These are phyloP conservation scores for Nicotiana rustica DNA, from an alignment of 305 asterid species.

Conservation along the genomic window DNA sequence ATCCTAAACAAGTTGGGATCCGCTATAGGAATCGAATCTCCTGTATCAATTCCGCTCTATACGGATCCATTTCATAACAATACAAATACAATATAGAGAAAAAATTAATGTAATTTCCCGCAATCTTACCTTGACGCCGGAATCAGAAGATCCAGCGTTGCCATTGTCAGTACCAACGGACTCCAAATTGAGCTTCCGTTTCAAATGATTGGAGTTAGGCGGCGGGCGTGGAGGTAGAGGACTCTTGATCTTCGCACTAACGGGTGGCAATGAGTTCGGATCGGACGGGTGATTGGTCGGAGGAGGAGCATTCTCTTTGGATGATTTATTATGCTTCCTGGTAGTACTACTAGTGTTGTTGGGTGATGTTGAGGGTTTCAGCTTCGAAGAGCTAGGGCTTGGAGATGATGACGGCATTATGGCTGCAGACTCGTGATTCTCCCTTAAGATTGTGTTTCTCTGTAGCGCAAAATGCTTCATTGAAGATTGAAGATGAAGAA, in stretches of 20 bases:
- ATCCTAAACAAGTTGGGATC: not conserved
- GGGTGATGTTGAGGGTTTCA: slow-evolving; percentile 42
- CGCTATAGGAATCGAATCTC: not conserved
- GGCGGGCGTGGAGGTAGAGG: slow-evolving; percentile 96
- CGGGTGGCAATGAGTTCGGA: slow-evolving; percentile 44
- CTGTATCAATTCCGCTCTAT: not conserved
- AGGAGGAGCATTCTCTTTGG: slow-evolving; percentile 93
- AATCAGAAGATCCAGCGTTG: slow-evolving; percentile 54
- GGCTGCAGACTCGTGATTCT: slow-evolving; percentile 55
- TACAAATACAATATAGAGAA: not conserved
- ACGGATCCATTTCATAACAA: not conserved
- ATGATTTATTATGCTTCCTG: slow-evolving; percentile 60
- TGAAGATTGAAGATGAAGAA: not conserved
- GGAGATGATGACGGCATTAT: slow-evolving; percentile 47
- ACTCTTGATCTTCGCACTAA: slow-evolving; percentile 55
- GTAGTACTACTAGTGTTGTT: slow-evolving; percentile 20
- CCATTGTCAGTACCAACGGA: slow-evolving; percentile 54
- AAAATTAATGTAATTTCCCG: not conserved
- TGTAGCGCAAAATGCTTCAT: slow-evolving; percentile 77
- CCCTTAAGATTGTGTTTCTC: slow-evolving; percentile 62
- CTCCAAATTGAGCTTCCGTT: slow-evolving; percentile 85
- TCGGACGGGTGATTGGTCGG: slow-evolving; percentile 47
- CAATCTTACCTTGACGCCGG: slow-evolving; percentile 83
- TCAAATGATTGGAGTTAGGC: slow-evolving; percentile 56
- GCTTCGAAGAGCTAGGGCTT: slow-evolving; percentile 56